Evolutionary conservation across 2,329 filamentous ascomycete species (phyloP).

Genomic region (Didymella lethalis): DNA sequence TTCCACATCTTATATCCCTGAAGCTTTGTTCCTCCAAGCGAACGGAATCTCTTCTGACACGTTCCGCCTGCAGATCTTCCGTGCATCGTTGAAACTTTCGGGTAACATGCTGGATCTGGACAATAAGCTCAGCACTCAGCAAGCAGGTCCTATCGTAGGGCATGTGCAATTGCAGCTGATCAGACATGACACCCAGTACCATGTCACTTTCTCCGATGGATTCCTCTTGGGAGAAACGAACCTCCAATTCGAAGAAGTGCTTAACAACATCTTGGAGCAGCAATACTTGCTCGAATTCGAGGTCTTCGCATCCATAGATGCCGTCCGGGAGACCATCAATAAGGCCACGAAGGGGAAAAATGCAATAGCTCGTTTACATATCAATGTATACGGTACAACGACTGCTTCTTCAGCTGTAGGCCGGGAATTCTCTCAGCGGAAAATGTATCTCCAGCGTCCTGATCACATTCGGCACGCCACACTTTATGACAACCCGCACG

Average conservation of each 20-base stretch:
- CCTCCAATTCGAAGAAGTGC: conserved; percentile 28
- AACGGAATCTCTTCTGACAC: no score
- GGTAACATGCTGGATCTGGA: conserved; percentile 38
- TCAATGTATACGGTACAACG: conserved; percentile 36
- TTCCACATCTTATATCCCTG: no score
- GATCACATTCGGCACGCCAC: conserved; percentile 25
- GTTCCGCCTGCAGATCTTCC: conserved; percentile 25
- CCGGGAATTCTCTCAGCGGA: conserved; percentile 28
- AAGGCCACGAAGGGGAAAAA: conserved; percentile 34
- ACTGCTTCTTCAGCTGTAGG: conserved; percentile 23
- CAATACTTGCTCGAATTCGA: conserved; percentile 30
- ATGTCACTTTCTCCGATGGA: conserved; percentile 28
- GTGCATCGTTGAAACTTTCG: conserved; percentile 28
- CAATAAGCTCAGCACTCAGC: conserved; percentile 15
- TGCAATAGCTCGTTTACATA: conserved; percentile 36
- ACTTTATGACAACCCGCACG: conserved; percentile 40
- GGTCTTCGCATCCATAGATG: conserved; percentile 30
- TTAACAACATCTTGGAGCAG: conserved; percentile 27
- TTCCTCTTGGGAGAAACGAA: conserved; percentile 31
- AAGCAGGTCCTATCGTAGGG: conserved; percentile 22
- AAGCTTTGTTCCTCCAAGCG: no score
- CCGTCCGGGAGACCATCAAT: conserved; percentile 34
- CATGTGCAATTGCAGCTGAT: conserved; percentile 28
- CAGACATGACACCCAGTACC: conserved; percentile 20
- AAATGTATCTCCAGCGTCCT: conserved; percentile 39